Base-by-base conservation (phyloP, 805 yeast species). In the Dipodascus albidus region DNA sequence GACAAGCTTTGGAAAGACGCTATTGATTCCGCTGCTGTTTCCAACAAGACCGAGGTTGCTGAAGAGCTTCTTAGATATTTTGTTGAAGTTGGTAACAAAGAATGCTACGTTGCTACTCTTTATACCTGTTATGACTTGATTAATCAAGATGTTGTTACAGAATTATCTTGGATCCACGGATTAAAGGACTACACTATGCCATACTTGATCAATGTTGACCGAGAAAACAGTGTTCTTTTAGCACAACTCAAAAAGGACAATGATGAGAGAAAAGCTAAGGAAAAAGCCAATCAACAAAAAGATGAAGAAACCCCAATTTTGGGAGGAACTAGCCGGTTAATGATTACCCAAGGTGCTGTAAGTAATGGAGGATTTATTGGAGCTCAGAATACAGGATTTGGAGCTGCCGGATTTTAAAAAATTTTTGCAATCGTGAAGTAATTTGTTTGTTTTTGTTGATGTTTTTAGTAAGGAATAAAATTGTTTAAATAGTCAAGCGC, bases 1-100 rank as follows among this genome's bases (percentile, higher is more conserved):
- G 98, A 93, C 74, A 88, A 87, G 71, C 76, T 93, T 62, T 93
- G 97, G 98, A 76, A 84, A 55, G 97, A 90, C 69, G 90, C 96
- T 57, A 85, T 93, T 66, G 87, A 81, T 65, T 90, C 98, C 8
- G 96, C 96, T 22, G 81, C 96, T 17, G 72, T 82, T 54, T 89
- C 97, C 19, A 79, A 80, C 57, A 83, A 83, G 59, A 64, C 79
- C 9, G 89, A 86, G 67, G 84, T 91, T 64, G 90, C 95, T 35
- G 91, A 87, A 68, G 98, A 93, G 56, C 74, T 87, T 59, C 74
- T 93, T 67, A 78, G 84, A 52, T 93, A 91, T 73, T 93, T 93
- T 69, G 97, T 93, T 56, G 97, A 91, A 63, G 87, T 95, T 42
- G 98, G 96, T 61, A 93, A 93, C 73, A 88, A 84, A 70, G 99